phyloP scores from a whole-genome alignment of 2,329 filamentous ascomycete species.

The Zymoseptoria brevis region DNA sequence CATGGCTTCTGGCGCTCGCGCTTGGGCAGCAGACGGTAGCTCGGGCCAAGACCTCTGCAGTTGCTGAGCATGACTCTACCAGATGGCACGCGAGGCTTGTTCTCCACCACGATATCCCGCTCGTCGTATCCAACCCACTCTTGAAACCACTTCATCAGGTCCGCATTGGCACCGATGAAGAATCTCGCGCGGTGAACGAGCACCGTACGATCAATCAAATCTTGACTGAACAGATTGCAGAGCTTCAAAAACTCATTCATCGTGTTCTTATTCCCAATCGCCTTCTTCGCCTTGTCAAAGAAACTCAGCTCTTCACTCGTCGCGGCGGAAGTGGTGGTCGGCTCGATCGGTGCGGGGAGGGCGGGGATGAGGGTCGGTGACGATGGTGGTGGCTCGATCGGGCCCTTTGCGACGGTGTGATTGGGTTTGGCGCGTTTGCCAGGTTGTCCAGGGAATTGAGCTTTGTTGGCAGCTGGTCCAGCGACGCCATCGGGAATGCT shows the following conservation, averaged over 20 bases:
- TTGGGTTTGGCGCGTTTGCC: conserved; percentile 66
- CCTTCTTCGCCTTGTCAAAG: conserved; percentile 96
- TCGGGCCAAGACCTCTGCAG: conserved; percentile 89
- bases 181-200: conserved; percentile 73
- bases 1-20: conserved; percentile 85
- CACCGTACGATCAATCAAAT: conserved; percentile 78
- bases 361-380: conserved; percentile 84
- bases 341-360: conserved; percentile 77
- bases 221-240: conserved; percentile 89
- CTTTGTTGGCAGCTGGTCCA: conserved; percentile 18
- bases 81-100: conserved; percentile 63
- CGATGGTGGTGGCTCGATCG: conserved; percentile 43
- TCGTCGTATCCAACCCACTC: conserved; percentile 71
- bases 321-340: conserved; percentile 63
- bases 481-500: conserved; percentile 26
- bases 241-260: conserved; percentile 97
- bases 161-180: conserved; percentile 81
- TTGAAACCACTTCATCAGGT: conserved; percentile 85
- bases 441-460: conserved; percentile 16
- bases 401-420: conserved; percentile 36
- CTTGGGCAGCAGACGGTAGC: conserved; percentile 86
- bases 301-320: conserved; percentile 81
- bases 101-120: conserved; percentile 70
- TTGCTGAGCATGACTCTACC: conserved; percentile 89
- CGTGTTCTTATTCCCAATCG: conserved; percentile 80